A percentile compares a stretch with the other conserved stretches of the same genome.
Conservation (phyloP, 495 filamentous ascomycete genomes). For the Penicillium canescens region DNA sequence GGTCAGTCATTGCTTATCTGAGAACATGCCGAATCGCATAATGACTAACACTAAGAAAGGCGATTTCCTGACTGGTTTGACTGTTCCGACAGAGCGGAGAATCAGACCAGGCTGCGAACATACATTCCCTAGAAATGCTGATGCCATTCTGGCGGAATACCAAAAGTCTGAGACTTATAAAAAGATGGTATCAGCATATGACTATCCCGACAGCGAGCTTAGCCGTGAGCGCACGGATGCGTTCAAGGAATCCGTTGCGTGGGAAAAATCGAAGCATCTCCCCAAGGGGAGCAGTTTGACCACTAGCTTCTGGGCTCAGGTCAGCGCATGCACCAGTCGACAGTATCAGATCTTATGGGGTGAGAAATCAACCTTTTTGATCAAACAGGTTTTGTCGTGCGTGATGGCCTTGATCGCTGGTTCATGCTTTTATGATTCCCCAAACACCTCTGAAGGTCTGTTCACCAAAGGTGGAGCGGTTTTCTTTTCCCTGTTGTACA, state of each 20-base stretch:
- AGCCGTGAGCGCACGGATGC: slow-evolving; percentile 42
- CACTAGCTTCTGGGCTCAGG: slow-evolving; percentile 55
- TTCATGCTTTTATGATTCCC: slow-evolving; percentile 40
- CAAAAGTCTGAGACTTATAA: slow-evolving; percentile 34
- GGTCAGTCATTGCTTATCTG: background rate
- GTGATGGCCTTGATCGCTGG: slow-evolving; percentile 39
- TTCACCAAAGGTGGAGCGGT: slow-evolving; percentile 53
- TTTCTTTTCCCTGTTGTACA: slow-evolving; percentile 74
- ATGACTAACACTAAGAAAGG: slow-evolving; percentile 52
- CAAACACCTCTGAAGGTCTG: slow-evolving; percentile 37
- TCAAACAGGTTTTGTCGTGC: slow-evolving; percentile 50
- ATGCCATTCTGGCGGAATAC: slow-evolving; percentile 38
- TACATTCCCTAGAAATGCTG: slow-evolving; percentile 45
- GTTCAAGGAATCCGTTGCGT: slow-evolving; percentile 47
- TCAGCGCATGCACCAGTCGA: slow-evolving; percentile 51
- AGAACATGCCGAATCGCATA: background rate
- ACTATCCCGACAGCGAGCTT: slow-evolving; percentile 44
- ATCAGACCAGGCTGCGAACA: slow-evolving; percentile 53
- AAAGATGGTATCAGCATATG: slow-evolving; percentile 41
- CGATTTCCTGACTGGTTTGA: slow-evolving; percentile 69
- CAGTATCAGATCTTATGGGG: slow-evolving; percentile 61
- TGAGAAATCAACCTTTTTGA: slow-evolving; percentile 57
- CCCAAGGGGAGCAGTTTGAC: slow-evolving; percentile 52
- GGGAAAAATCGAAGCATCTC: slow-evolving; percentile 37
- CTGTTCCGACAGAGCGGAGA: slow-evolving; percentile 64